Evolutionary conservation across 129 eudicot species (phyloP), one percentile per base, ranked within the genome.

Genomic region (Lactuca saligna): DNA sequence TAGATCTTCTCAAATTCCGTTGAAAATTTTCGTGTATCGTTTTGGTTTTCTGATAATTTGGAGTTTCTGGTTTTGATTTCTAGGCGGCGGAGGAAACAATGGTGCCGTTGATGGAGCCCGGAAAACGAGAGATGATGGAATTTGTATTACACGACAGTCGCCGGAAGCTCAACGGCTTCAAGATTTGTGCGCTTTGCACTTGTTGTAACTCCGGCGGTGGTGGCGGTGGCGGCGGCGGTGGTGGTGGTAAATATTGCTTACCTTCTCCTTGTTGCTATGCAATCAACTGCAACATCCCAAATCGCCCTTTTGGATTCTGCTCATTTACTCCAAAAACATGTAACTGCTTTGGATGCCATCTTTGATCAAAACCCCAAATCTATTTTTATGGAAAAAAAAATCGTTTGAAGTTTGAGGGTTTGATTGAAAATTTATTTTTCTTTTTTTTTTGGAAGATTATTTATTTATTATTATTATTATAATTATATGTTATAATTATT

Each of bases 231-330:
- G 29, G 51, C 12, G 51, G 51, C 32, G 84, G 88, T 66, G 93
- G 81, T 12, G 76, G 79, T 17, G 81, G 63, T 78, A 79, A 65
- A 70, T 81, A 79, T 63, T 91, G 97, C 42, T 58, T 84, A 53
- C 93, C 96, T n/a, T 78, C 97, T 44, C 90, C 97, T 59, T 87
- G 96, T 75, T 91, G 97, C 72, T 90, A 90, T 78, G 87, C 97
- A 7, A 85, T 87, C 74, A 87, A 87, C 48, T 90, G 96, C 80
- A 88, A 91, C 68, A 91, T 91, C 3, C 97, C 97, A 66, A 91
- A 88, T 76, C 85, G 92, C 79, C 97, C 97, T 16, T 91, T 88
- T 73, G 96, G 97, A 6, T 91, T 83, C 79, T 88, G 93, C 63
- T 80, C 97, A 17, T 91, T 88, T 57, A 88, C 95, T 44, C 96